phyloP scores from a whole-genome alignment of 345 rosid genomes.

The Euphorbia lathyris region DNA sequence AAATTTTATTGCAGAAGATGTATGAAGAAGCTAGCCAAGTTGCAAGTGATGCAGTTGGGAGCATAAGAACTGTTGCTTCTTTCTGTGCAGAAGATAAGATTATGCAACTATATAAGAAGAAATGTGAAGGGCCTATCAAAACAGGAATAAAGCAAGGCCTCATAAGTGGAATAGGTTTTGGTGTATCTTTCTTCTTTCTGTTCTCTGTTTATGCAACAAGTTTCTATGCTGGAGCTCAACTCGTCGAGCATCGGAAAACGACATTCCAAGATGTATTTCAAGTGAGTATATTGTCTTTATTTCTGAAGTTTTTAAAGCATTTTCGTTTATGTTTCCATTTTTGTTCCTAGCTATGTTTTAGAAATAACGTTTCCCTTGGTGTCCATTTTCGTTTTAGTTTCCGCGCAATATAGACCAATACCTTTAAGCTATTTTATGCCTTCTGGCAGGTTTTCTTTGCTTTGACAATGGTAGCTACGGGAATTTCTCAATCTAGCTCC shows the following conservation, averaged over 20 bases:
- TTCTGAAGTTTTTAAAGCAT: neutral
- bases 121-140: constrained; percentile 79
- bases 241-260: constrained; percentile 50
- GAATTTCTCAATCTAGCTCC: constrained; percentile 52
- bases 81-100: constrained; percentile 85
- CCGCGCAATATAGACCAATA: no score
- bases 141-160: constrained; percentile 68
- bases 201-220: constrained; percentile 56
- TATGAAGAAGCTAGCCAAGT: constrained; percentile 93
- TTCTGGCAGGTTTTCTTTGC: constrained; percentile 33
- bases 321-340: no score
- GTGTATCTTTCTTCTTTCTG: constrained; percentile 56
- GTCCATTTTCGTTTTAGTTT: no score
- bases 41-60: constrained; percentile 73
- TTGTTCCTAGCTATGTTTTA: no score
- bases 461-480: constrained; percentile 38
- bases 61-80: constrained; percentile 84
- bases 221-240: constrained; percentile 77
- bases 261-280: constrained; percentile 62
- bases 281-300: constrained; percentile 35
- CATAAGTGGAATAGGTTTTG: constrained; percentile 65
- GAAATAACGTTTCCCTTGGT: no score
- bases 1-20: constrained; percentile 47
- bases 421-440: no score
- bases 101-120: constrained; percentile 63